Evolutionary conservation across 495 filamentous ascomycete genomes (phyloP), one percentile per base, ranked within the genome.

Genomic region (Xylaria grammica): DNA sequence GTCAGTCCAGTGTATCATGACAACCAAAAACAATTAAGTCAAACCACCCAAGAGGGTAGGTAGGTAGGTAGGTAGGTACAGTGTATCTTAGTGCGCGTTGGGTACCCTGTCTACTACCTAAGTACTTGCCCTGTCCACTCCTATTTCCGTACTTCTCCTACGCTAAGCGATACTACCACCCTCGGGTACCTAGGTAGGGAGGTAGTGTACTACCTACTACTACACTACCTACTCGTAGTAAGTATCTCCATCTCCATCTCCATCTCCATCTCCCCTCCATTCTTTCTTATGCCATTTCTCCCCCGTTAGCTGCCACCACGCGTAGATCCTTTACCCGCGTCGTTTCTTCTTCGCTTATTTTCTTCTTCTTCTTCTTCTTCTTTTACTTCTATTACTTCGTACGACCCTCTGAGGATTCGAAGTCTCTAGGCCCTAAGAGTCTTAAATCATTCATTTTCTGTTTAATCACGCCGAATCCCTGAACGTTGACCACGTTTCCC

Each of bases 301-400:
- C 46, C 32, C 46, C 34, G 40, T 44, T 30, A 30, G 36, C 56
- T 59, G 30, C 58, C 24, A 60, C 46, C 40, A 52, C 46, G 30
- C 58, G 58, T 27, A 42, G 58, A 61, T 61, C 58, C 58, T 11
- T 50, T 30, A 29, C 40, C 42, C 54, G 56, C 56, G 44, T 59
- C 19, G 17, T 59, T 59, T 59, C 42, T 7, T 17, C 22, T 40
- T n/a, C n/a, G n/a, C 48, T 55, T 27, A 36, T 63, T 53, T 44
- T 26, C 32, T 46, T 32, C 19, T 44, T 45, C 5, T 1, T 40
- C 24, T 19, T 49, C 4, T 36, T 26, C 5, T 6, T 45, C 15
- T 49, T 36, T 40, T 10, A 3, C 29, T 26, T 40, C 27, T 40
- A 0, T 3, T 26, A 2, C 55, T 32, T 34, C n/a, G 15, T 38